Base-by-base conservation (phyloP, 345 rosid genomes). In the Heritiera fomes region DNA sequence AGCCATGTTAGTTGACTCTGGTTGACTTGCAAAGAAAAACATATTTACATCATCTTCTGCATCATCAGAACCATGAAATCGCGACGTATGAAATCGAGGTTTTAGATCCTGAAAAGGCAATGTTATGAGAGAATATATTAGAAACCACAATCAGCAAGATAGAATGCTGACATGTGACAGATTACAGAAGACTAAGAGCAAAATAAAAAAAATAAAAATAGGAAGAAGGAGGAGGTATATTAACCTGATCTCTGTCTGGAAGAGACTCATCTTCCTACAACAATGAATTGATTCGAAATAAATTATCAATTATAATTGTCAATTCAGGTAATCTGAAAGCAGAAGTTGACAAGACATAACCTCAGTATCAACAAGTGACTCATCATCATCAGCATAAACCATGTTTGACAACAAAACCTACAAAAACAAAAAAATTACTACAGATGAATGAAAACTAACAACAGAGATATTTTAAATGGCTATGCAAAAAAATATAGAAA, bases 191-290 rank as follows among this genome's bases (percentile, higher is more conserved):
- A 17, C 68, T 5, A 74, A 45, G 70, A 69, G 50, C 67, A 73
- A 12, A n/a, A 14, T 4, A 15, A 64, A 58, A 17, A 80, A 80
- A 41, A 49, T 34, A 34, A 34, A 34, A 80, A 72, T 79, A 74
- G 28, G 28, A 23, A 23, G 28, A 23, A 23, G 28, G 28, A 23
- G 28, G 28, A 23, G 28, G 79, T 17, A 75, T 78, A 65, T 59
- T 85, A 80, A 96, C 99, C 98, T 96, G 99, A 71, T 96, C 98
- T 64, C 98, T 85, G 86, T 96, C 99, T 83, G 98, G 99, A 76
- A 92, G 93, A 86, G 98, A 96, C 79, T 83, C 97, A 66, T 96
- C 98, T 73, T 94, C 99, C 99, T 96, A 91, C 83, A 91, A 86
- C 76, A 84, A 77, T 49, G 46, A 80, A 32, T 65, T 18, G 41